Evolutionary conservation across 176 grass and related monocot species (phyloP).

Genomic region (Oryza officinalis): DNA sequence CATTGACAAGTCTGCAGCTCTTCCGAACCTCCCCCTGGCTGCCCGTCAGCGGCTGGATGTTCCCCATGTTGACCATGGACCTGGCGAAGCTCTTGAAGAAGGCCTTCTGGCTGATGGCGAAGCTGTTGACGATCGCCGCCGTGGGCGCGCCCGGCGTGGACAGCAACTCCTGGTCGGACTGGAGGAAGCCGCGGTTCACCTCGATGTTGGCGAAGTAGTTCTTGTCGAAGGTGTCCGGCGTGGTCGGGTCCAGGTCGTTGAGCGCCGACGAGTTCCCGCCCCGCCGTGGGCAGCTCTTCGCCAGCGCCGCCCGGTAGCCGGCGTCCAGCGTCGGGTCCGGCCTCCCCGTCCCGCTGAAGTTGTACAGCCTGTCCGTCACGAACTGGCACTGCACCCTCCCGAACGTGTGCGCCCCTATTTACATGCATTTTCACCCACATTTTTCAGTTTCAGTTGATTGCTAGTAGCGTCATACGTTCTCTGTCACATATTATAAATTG

Average conservation of each 20-base stretch:
- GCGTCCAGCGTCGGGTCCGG: slow-evolving; percentile 65
- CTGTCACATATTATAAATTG: no score
- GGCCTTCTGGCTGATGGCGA: slow-evolving; percentile 53
- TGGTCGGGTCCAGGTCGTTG: slow-evolving; percentile 67
- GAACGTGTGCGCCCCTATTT: slow-evolving; percentile 80
- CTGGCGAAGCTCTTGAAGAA: slow-evolving; percentile 72
- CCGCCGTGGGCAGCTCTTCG: slow-evolving; percentile 49
- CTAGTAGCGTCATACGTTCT: no score
- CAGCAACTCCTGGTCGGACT: slow-evolving; percentile 77
- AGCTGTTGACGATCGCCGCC: slow-evolving; percentile 44
- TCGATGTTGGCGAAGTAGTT: slow-evolving; percentile 68
- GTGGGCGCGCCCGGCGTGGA: slow-evolving; percentile 52
- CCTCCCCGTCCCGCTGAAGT: slow-evolving; percentile 49
- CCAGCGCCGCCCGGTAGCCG: slow-evolving; percentile 44
- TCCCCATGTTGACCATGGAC: slow-evolving; percentile 89
- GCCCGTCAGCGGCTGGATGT: slow-evolving; percentile 59
- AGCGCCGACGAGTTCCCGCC: slow-evolving; percentile 45
- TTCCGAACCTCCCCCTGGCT: slow-evolving; percentile 61
- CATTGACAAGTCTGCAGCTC: slow-evolving; percentile 63
- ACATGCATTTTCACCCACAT: no score
- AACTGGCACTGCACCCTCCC: slow-evolving; percentile 65
- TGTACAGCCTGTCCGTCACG: slow-evolving; percentile 67
- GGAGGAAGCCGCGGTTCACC: slow-evolving; percentile 55
- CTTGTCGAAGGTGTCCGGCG: slow-evolving; percentile 76
- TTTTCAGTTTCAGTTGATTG: neutral